Conservation (phyloP, 345 rosid genomes). For the Linum tenue region DNA sequence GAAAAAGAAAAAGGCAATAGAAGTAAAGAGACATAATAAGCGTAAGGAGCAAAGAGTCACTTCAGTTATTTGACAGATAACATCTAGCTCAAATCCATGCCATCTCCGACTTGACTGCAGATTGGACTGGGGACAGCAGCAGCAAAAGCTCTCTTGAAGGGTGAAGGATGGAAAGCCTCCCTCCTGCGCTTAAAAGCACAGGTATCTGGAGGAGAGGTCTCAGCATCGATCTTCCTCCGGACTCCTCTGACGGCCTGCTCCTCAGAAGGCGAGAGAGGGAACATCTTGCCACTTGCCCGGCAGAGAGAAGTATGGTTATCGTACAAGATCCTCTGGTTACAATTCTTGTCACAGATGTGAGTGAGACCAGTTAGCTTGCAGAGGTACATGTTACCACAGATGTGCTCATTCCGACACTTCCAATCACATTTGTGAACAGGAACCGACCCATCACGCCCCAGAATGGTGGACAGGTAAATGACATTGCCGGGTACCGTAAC, state of each 20-base stretch:
- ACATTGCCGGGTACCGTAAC: constrained; percentile 61
- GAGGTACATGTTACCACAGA: constrained; percentile 84
- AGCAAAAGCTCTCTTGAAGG: constrained; percentile 87
- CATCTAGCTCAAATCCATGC: constrained; percentile 90
- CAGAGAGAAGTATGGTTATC: constrained; percentile 91
- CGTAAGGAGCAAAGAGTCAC: constrained; percentile 18
- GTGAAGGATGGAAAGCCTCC: constrained; percentile 65
- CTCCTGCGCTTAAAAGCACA: constrained; percentile 84
- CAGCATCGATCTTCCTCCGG: constrained; percentile 89
- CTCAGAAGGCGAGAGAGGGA: constrained; percentile 66
- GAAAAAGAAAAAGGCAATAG: constrained; percentile 5
- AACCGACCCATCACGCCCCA: constrained; percentile 67
- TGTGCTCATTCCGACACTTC: constrained; percentile 85
- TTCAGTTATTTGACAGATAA: constrained; percentile 20
- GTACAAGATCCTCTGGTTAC: constrained; percentile 93
- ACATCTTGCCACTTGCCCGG: constrained; percentile 73
- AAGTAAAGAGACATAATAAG: constrained; percentile 22
- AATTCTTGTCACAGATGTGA: constrained; percentile 99
- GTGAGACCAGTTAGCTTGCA: constrained; percentile 89
- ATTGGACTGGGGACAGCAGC: constrained; percentile 57
- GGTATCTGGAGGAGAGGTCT: constrained; percentile 55
- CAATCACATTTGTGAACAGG: constrained; percentile 81
- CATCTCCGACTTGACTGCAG: constrained; percentile 91
- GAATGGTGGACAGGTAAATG: constrained; percentile 78
- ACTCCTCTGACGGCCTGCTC: constrained; percentile 94